Conservation (phyloP, 305 asterid genomes). For the Fraxinus floribunda region DNA sequence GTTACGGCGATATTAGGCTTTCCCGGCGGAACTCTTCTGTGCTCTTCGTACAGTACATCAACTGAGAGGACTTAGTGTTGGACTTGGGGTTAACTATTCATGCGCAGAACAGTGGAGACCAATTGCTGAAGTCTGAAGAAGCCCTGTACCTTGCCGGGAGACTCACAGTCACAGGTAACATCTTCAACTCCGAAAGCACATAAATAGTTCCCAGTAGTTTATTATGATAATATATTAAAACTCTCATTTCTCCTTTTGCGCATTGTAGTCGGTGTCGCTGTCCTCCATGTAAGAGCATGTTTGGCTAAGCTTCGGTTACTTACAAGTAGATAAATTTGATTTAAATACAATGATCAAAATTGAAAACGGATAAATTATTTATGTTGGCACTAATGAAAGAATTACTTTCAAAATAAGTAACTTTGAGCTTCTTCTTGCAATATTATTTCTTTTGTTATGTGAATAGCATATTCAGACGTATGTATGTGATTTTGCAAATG, state of each 20-base stretch:
- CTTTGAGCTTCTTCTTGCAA: neutral
- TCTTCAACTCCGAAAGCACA: neutral
- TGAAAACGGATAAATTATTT: too few species aligned
- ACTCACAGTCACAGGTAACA: slow-evolving; percentile 59
- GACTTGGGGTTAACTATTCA: slow-evolving; percentile 78
- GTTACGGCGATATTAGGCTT: slow-evolving; percentile 48
- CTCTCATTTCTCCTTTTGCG: neutral
- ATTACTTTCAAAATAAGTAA: neutral
- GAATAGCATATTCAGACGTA: neutral
- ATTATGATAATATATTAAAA: neutral
- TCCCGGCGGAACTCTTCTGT: slow-evolving; percentile 92
- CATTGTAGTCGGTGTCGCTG: neutral
- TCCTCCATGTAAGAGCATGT: neutral
- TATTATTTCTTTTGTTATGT: neutral
- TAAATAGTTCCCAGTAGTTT: neutral
- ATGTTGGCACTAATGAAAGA: neutral
- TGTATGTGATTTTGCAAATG: neutral
- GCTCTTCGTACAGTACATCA: slow-evolving; percentile 91
- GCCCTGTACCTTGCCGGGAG: slow-evolving; percentile 71
- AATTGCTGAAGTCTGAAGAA: slow-evolving; percentile 65
- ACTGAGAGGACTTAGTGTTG: slow-evolving; percentile 92
- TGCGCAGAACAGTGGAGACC: slow-evolving; percentile 60
- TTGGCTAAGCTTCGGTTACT: neutral
- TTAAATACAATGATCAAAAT: neutral
- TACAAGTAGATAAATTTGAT: neutral